A percentile compares a stretch with the other conserved stretches of the same genome.
phyloP scores from a whole-genome alignment of 257 asterid species.

The Rehmannia glutinosa region DNA sequence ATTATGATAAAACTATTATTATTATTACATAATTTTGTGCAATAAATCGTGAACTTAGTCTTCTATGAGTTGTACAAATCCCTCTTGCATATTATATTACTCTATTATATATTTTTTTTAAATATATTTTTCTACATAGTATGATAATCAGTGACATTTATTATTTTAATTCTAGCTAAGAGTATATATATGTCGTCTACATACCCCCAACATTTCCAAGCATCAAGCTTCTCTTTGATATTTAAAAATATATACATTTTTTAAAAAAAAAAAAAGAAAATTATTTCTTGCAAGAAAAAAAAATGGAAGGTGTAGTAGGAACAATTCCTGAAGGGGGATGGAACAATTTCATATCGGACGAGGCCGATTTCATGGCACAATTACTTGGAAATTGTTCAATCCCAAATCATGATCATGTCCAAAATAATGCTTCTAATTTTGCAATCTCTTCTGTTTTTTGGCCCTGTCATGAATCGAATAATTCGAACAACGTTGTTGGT shows the following conservation, averaged over 20 bases:
- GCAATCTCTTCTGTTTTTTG: constrained; percentile 19
- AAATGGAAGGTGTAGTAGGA: constrained; percentile 42
- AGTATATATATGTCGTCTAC: constrained; percentile 32
- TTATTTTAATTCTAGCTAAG: neutral
- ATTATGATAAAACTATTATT: too few species aligned
- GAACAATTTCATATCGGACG: constrained; percentile 44
- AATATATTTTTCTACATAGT: neutral
- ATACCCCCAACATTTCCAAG: constrained; percentile 7
- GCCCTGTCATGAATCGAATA: constrained; percentile 13
- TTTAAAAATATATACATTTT: neutral
- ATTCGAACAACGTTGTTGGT: constrained; percentile 8
- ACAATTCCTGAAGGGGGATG: constrained; percentile 43
- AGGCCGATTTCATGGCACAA: constrained; percentile 59
- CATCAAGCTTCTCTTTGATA: constrained; percentile 18
- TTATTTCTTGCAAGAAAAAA: neutral
- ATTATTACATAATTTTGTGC: too few species aligned
- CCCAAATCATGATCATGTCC: constrained; percentile 30
- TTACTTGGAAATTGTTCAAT: constrained; percentile 40
- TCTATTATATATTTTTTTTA: too few species aligned
- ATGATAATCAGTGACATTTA: neutral
- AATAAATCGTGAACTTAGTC: constrained; percentile 29
- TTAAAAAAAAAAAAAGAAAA: neutral
- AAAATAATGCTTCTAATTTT: constrained; percentile 6
- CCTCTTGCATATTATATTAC: neutral
- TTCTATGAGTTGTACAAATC: constrained; percentile 24